Percentiles rank a stretch among this genome's conserved stretches.
Evolutionary conservation across 129 eudicot genomes (phyloP).

Genomic region (Calendula officinalis): DNA sequence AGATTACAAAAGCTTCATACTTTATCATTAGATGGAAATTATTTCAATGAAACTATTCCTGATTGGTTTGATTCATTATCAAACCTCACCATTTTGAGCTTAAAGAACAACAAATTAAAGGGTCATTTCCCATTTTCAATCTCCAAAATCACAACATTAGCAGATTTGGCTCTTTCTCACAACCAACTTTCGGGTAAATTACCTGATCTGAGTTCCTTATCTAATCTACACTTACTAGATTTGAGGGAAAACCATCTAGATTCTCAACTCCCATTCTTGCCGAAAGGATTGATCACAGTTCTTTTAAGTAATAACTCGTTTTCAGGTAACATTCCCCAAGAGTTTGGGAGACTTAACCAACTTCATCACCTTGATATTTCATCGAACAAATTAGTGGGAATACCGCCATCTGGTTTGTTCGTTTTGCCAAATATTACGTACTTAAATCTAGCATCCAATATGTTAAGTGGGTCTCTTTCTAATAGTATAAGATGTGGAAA

Average conservation of each 20-base stretch:
- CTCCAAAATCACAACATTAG: slow-evolving; percentile 44
- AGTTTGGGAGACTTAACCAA: slow-evolving; percentile 36
- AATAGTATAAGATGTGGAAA: slow-evolving; percentile 55
- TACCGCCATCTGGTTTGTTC: slow-evolving; percentile 51
- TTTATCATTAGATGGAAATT: slow-evolving; percentile 64
- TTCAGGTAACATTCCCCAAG: slow-evolving; percentile 55
- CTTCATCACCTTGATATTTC: slow-evolving; percentile 87
- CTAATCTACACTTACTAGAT: slow-evolving; percentile 62
- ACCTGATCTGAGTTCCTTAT: slow-evolving; percentile 59
- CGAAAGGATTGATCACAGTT: slow-evolving; percentile 53
- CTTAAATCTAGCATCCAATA: slow-evolving; percentile 66
- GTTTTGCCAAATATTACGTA: slow-evolving; percentile 67
- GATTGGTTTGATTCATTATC: slow-evolving; percentile 62
- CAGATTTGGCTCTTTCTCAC: slow-evolving; percentile 51
- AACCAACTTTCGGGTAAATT: slow-evolving; percentile 63
- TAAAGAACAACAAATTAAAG: slow-evolving; percentile 67
- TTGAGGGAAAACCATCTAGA: slow-evolving; percentile 66
- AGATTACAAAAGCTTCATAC: slow-evolving; percentile 62
- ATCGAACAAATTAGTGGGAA: slow-evolving; percentile 50
- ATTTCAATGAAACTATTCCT: slow-evolving; percentile 71
- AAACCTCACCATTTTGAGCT: slow-evolving; percentile 68
- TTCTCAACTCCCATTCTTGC: slow-evolving; percentile 59
- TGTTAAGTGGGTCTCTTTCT: slow-evolving; percentile 66
- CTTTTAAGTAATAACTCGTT: slow-evolving; percentile 69
- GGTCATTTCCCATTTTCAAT: slow-evolving; percentile 69